Evolutionary conservation across 2,329 filamentous ascomycete genomes (phyloP), one percentile per base, ranked within the genome.

Genomic region (Lachnellula suecica): DNA sequence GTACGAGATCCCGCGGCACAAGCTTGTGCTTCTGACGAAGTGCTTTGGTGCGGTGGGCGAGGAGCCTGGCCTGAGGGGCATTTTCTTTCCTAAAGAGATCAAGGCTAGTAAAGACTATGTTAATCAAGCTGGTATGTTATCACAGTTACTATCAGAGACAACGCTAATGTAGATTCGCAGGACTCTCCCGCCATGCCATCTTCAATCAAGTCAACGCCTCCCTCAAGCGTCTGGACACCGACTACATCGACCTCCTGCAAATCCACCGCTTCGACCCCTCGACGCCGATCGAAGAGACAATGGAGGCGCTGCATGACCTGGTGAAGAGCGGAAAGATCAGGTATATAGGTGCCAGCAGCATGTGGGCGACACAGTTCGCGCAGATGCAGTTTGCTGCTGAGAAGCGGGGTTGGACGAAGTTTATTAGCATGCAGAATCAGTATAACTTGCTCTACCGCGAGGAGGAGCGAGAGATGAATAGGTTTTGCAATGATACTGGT

Each of bases 141-240:
- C 8, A 8, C n/a, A 17, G n/a, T n/a, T n/a, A 10, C 15, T 10
- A 15, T 37, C 15, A 9, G 15, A n/a, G 15, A 37, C 10, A 6
- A 9, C 37, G 40, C 22, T 42, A 25, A 27, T 23, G 29, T 44
- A 20, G 22, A 37, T 19, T 5, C 29, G 7, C 23, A 47, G 84
- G 85, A 0, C 70, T 88, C 19, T 83, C 79, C 19, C 74, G 86
- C 42, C 81, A 81, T 61, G 79, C 84, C 52, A 84, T 89, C 59
- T 82, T 88, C 61, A 79, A 85, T 58, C 80, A 82, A 0, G 85
- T 89, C 4, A 77, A 88, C 11, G 77, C 74, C 38, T 84, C 79
- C 46, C 70, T 84, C 3, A 68, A 73, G 47, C 70, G 82, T 22
- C 71, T 87, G 29, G 77, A 75, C 22, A 82, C 76, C 2, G 59